Evolutionary conservation across 176 grass and related monocot genomes (phyloP).

Genomic region (Saccharum spontaneum): DNA sequence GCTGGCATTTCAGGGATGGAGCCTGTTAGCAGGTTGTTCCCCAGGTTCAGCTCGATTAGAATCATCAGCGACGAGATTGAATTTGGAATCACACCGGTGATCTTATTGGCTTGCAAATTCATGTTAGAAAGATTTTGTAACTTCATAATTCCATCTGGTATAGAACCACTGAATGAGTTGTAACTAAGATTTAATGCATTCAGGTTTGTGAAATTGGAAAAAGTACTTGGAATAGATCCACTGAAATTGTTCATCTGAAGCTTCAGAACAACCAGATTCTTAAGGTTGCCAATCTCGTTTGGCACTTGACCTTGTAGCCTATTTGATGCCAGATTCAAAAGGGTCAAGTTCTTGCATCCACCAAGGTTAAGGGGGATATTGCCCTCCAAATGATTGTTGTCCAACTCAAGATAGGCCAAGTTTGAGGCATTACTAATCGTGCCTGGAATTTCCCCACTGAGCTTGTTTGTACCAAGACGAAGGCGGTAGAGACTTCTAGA

Average conservation of each 20-base stretch:
- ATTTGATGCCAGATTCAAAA: conserved; percentile 78
- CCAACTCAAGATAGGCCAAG: conserved; percentile 65
- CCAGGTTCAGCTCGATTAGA: conserved; percentile 64
- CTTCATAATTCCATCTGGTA: background rate
- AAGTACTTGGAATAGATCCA: conserved; percentile 22
- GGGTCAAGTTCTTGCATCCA: conserved; percentile 33
- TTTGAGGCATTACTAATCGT: background rate
- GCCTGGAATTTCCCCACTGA: conserved; percentile 40
- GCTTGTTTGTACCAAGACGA: conserved; percentile 40
- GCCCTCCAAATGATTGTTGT: conserved; percentile 39
- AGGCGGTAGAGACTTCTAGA: conserved; percentile 44
- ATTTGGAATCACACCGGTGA: too few species aligned
- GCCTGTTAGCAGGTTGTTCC: conserved; percentile 53
- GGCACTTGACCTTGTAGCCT: conserved; percentile 39
- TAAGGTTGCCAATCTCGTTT: conserved; percentile 30
- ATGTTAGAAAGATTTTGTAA: too few species aligned
- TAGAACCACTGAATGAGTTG: conserved; percentile 50
- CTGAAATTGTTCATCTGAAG: conserved; percentile 47
- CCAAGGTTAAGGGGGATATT: conserved; percentile 37
- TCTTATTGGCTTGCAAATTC: too few species aligned
- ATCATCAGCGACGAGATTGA: too few species aligned
- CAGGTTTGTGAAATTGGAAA: conserved; percentile 37
- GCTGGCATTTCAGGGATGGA: conserved; percentile 47
- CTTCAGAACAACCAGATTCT: conserved; percentile 48
- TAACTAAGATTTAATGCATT: conserved; percentile 59